Percentiles rank a stretch among this genome's conserved stretches.
phyloP scores from a whole-genome alignment of 2,329 filamentous ascomycete species.

The Tolypocladium amazonense region DNA sequence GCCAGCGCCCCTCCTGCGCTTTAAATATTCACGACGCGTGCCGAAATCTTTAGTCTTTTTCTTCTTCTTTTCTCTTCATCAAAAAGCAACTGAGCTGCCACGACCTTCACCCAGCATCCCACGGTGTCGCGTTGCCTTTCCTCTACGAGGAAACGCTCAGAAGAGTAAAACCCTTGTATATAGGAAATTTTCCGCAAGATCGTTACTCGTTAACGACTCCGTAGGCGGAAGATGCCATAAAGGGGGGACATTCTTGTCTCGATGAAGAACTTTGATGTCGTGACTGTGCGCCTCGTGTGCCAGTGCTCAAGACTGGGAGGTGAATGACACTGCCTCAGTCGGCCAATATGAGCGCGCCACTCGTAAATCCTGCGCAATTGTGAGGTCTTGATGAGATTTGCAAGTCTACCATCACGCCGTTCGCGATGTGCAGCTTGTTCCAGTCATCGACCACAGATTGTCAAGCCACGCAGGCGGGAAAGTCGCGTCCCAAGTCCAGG shows the following conservation, averaged over 20 bases:
- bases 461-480: background rate
- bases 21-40: conserved; percentile 12
- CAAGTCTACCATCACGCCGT: no score
- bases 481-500: background rate
- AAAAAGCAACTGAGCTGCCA: conserved; percentile 56
- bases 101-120: conserved; percentile 47
- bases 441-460: background rate
- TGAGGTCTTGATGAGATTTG: background rate
- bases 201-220: conserved; percentile 21
- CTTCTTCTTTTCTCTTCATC: conserved; percentile 40
- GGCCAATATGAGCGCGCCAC: background rate
- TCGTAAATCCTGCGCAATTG: background rate
- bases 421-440: no score
- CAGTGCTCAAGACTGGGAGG: background rate
- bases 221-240: conserved; percentile 49
- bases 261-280: background rate
- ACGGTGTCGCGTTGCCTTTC: conserved; percentile 56
- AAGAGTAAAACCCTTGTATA: conserved; percentile 49
- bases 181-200: conserved; percentile 49
- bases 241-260: conserved; percentile 39
- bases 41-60: conserved; percentile 22
- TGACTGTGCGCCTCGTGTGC: background rate
- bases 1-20: conserved; percentile 1
- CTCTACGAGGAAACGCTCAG: conserved; percentile 40
- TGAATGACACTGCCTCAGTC: background rate